Conservation (phyloP, 257 asterid species). For the Perilla frutescens region DNA sequence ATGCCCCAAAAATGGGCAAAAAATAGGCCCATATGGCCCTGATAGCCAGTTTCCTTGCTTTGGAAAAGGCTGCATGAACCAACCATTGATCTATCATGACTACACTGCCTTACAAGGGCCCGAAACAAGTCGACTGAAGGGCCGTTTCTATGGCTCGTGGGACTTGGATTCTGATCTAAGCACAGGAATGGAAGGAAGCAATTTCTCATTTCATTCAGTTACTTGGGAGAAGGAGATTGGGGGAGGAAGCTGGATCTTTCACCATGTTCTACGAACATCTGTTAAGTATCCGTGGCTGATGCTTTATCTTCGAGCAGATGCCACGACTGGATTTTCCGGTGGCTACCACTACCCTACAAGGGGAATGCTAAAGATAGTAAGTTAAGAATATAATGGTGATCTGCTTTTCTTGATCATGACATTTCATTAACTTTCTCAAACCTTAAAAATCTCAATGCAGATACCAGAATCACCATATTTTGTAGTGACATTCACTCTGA, state of each 20-base stretch:
- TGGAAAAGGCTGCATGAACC: slow-evolving; percentile 84
- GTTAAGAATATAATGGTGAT: slow-evolving; percentile 25
- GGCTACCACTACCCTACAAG: slow-evolving; percentile 85
- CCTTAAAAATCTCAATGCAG: slow-evolving; percentile 41
- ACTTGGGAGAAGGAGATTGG: slow-evolving; percentile 82
- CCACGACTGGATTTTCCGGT: slow-evolving; percentile 76
- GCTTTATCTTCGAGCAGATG: slow-evolving; percentile 86
- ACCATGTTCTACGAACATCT: slow-evolving; percentile 70
- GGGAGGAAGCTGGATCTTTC: slow-evolving; percentile 79
- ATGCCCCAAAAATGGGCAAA: slow-evolving; percentile 74
- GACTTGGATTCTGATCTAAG: slow-evolving; percentile 44
- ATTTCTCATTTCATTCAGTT: slow-evolving; percentile 62
- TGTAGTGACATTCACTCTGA: slow-evolving; percentile 69
- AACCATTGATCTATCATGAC: slow-evolving; percentile 71
- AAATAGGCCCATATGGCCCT: slow-evolving; percentile 58
- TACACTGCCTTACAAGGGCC: slow-evolving; percentile 63
- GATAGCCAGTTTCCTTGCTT: slow-evolving; percentile 67
- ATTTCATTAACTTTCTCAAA: neutral
- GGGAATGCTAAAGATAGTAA: slow-evolving; percentile 81
- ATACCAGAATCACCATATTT: slow-evolving; percentile 85
- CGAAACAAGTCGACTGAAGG: slow-evolving; percentile 50
- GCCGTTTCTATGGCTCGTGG: slow-evolving; percentile 78
- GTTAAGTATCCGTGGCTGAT: slow-evolving; percentile 84
- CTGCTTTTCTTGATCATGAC: slow-evolving; percentile 15
- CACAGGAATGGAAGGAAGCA: slow-evolving; percentile 29